Percentiles rank a stretch among this genome's conserved stretches.
Conservation (phyloP, 2,329 filamentous ascomycete species). For the Cadophora sp. region DNA sequence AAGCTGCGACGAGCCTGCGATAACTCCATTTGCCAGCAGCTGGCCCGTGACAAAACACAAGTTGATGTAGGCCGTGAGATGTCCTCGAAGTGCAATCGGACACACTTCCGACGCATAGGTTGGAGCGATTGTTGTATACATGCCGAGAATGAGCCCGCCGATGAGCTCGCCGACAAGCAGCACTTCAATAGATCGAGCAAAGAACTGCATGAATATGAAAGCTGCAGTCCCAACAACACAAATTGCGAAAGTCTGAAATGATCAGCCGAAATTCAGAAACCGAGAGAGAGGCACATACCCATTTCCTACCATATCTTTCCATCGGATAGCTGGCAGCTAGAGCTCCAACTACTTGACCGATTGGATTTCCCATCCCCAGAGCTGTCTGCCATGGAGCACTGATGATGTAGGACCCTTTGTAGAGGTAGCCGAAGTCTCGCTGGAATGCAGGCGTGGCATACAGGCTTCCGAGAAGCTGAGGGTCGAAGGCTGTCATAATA, state of each 20-base stretch:
- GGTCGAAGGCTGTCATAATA: slow-evolving; percentile 60
- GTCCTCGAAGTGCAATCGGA: slow-evolving; percentile 59
- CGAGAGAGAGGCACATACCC: not conserved
- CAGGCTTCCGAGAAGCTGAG: slow-evolving; percentile 53
- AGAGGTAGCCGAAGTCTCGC: slow-evolving; percentile 48
- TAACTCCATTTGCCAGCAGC: slow-evolving; percentile 55
- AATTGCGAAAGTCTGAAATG: slow-evolving; percentile 21
- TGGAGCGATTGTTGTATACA: slow-evolving; percentile 43
- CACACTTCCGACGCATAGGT: slow-evolving; percentile 52
- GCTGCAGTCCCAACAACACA: slow-evolving; percentile 27
- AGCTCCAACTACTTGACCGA: slow-evolving; percentile 46
- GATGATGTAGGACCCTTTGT: slow-evolving; percentile 49
- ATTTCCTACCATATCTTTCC: slow-evolving; percentile 30
- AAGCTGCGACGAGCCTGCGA: slow-evolving; percentile 43
- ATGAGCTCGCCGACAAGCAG: slow-evolving; percentile 38
- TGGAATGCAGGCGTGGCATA: slow-evolving; percentile 50
- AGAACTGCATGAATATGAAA: slow-evolving; percentile 34
- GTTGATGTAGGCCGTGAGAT: slow-evolving; percentile 58
- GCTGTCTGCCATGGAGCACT: slow-evolving; percentile 53
- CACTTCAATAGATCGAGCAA: slow-evolving; percentile 24
- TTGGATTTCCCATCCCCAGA: slow-evolving; percentile 35
- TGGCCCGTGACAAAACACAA: slow-evolving; percentile 59
- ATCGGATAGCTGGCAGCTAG: slow-evolving; percentile 53
- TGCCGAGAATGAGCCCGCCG: slow-evolving; percentile 44
- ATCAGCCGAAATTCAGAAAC: not conserved